Percentiles rank a stretch among this genome's conserved stretches.
These are phyloP conservation scores for Scutellaria barbata DNA, from an alignment of 257 asterid species.

Conservation along the genomic window DNA sequence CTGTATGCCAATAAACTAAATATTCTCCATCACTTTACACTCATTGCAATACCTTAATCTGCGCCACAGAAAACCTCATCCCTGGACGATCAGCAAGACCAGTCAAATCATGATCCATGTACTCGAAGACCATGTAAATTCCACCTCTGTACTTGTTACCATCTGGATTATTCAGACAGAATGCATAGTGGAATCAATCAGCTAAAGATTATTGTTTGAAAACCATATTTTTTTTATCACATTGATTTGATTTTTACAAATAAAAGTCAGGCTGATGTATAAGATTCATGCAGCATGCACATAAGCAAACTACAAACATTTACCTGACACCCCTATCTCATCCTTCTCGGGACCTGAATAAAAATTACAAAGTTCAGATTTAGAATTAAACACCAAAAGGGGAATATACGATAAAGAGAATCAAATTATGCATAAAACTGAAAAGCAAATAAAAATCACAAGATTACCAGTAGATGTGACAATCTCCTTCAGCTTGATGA, in stretches of 20 bases:
- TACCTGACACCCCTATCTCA: conserved; percentile 69
- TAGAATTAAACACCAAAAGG: conserved; percentile 4
- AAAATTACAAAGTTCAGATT: conserved; percentile 33
- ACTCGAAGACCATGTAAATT: conserved; percentile 93
- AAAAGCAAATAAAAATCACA: not conserved
- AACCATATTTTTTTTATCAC: not conserved
- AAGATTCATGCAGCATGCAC: conserved; percentile 6
- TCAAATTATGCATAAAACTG: not conserved
- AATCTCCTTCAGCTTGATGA: conserved; percentile 82
- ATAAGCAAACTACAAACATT: conserved; percentile 4
- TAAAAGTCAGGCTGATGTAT: not conserved
- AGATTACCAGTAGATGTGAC: conserved; percentile 79
- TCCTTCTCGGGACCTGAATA: conserved; percentile 81
- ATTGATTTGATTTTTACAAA: not conserved
- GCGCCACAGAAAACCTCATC: conserved; percentile 84
- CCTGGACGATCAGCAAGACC: conserved; percentile 97
- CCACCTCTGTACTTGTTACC: conserved; percentile 88
- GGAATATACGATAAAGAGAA: conserved; percentile 2
- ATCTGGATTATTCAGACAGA: conserved; percentile 54
- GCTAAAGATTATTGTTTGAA: not conserved
- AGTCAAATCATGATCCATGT: conserved; percentile 94
- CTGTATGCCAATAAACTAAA: conserved; percentile 29
- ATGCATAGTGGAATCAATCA: conserved; percentile 20
- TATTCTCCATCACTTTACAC: conserved; percentile 30
- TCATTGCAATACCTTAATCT: conserved; percentile 66